These are phyloP conservation scores for Coemansia sp. DNA, from an alignment of 192 early-diverging fungal genomes.

Conservation along the genomic window DNA sequence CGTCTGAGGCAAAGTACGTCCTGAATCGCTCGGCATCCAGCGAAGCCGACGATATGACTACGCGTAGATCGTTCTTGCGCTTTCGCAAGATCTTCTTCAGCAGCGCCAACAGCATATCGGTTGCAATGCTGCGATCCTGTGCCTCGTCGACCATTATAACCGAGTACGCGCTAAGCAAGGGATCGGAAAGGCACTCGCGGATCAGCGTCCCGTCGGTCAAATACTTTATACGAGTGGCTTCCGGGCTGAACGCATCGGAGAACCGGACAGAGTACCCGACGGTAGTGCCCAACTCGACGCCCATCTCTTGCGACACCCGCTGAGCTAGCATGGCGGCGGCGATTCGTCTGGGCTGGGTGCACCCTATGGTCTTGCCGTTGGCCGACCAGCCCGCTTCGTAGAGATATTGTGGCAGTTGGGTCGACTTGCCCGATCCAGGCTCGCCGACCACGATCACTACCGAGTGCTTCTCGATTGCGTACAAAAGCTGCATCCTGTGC, in stretches of 20 bases:
- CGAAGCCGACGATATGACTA: constrained; percentile 92
- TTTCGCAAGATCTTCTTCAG: constrained; percentile 76
- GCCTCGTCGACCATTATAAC: constrained; percentile 94
- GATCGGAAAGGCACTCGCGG: constrained; percentile 87
- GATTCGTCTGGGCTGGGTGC: constrained; percentile 94
- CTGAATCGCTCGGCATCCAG: constrained; percentile 89
- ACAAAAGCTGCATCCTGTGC: constrained; percentile 81
- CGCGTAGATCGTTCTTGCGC: constrained; percentile 73
- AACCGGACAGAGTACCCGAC: constrained; percentile 98
- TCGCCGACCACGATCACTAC: constrained; percentile 84
- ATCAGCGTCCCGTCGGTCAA: constrained; percentile 96
- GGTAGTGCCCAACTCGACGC: constrained; percentile 84
- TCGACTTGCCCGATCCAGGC: constrained; percentile 95
- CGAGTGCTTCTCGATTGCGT: constrained; percentile 80
- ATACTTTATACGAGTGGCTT: constrained; percentile 89
- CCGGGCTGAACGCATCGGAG: constrained; percentile 84
- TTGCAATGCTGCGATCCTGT: constrained; percentile 88
- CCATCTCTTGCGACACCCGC: constrained; percentile 92
- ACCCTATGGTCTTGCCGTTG: constrained; percentile 85
- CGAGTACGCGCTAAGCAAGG: constrained; percentile 78
- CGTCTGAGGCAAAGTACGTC: constrained; percentile 69
- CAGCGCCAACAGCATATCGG: constrained; percentile 89
- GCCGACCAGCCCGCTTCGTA: constrained; percentile 87
- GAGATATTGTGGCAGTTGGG: constrained; percentile 96
- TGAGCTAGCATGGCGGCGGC: constrained; percentile 97